Percentiles rank a stretch among this genome's conserved stretches.
phyloP scores from a whole-genome alignment of 129 eudicot genomes.

The Centella asiatica region DNA sequence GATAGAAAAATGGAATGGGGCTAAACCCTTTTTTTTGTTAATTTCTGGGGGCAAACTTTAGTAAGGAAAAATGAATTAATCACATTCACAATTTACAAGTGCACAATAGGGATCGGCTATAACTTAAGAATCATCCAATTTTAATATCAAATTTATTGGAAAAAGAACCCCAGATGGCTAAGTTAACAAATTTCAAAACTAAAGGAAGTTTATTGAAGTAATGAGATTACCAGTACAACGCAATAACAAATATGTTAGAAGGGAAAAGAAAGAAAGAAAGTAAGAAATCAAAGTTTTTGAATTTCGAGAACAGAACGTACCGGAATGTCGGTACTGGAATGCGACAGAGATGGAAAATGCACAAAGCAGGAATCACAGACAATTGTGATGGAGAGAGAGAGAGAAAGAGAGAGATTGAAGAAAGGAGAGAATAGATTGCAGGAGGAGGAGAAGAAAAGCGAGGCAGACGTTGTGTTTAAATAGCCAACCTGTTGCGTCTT shows the following conservation, averaged over 20 bases:
- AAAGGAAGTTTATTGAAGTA: too few species aligned
- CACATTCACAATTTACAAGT: too few species aligned
- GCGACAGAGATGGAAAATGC: neutral
- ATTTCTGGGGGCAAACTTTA: too few species aligned
- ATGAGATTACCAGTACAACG: too few species aligned
- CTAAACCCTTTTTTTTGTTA: too few species aligned
- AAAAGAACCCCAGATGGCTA: too few species aligned
- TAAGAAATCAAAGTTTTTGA: neutral
- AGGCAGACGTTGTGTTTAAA: constrained; percentile 38
- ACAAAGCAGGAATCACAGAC: constrained; percentile 10
- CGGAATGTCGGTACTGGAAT: constrained; percentile 6
- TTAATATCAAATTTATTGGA: too few species aligned
- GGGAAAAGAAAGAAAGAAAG: neutral
- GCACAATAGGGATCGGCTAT: too few species aligned
- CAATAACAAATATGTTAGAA: neutral
- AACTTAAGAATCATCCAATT: too few species aligned
- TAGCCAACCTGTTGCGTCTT: constrained; percentile 38
- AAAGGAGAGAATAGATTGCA: constrained; percentile 1
- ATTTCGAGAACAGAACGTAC: constrained; percentile 20
- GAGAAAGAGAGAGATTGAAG: constrained; percentile 6
- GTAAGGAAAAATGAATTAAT: too few species aligned
- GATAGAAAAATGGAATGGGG: too few species aligned
- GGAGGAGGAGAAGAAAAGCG: constrained; percentile 22
- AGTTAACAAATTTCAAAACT: too few species aligned
- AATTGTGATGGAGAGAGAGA: neutral